A percentile compares a stretch with the other conserved stretches of the same genome.
Conservation (phyloP, 2,329 filamentous ascomycete species). For the Eutypella sp. region DNA sequence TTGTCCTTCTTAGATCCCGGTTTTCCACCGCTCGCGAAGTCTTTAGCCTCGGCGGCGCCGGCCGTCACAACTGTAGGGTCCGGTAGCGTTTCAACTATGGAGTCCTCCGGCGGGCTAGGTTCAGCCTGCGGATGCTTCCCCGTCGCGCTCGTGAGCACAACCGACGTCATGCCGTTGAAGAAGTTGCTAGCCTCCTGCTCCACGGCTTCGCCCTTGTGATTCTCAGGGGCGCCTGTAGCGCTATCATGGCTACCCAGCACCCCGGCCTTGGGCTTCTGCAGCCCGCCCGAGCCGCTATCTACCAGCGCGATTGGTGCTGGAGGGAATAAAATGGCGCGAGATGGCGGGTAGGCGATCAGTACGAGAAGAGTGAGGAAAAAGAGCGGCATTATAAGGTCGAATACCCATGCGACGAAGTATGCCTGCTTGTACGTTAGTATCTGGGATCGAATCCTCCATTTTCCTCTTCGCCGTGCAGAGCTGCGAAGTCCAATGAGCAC, state of each 20-base stretch:
- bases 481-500: conserved; percentile 9
- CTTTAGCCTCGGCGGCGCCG: conserved; percentile 35
- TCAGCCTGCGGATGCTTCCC: conserved; percentile 71
- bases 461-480: neutral
- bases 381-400: conserved; percentile 65
- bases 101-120: conserved; percentile 34
- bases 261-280: conserved; percentile 73
- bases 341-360: conserved; percentile 60
- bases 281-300: conserved; percentile 61
- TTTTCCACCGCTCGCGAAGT: conserved; percentile 41
- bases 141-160: conserved; percentile 69
- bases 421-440: conserved; percentile 15
- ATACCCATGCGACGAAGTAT: conserved; percentile 61
- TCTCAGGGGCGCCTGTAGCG: conserved; percentile 76
- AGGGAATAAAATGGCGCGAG: conserved; percentile 64
- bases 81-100: conserved; percentile 21
- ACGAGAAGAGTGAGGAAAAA: conserved; percentile 55
- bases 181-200: conserved; percentile 81
- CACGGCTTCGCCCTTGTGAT: conserved; percentile 76
- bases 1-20: conserved; percentile 58
- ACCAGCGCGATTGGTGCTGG: conserved; percentile 73
- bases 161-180: conserved; percentile 65
- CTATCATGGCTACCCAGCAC: conserved; percentile 72
- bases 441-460: neutral
- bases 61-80: conserved; percentile 34